phyloP scores from a whole-genome alignment of 1,284 basidiomycete genomes.

The Thecaphora thlaspeos region DNA sequence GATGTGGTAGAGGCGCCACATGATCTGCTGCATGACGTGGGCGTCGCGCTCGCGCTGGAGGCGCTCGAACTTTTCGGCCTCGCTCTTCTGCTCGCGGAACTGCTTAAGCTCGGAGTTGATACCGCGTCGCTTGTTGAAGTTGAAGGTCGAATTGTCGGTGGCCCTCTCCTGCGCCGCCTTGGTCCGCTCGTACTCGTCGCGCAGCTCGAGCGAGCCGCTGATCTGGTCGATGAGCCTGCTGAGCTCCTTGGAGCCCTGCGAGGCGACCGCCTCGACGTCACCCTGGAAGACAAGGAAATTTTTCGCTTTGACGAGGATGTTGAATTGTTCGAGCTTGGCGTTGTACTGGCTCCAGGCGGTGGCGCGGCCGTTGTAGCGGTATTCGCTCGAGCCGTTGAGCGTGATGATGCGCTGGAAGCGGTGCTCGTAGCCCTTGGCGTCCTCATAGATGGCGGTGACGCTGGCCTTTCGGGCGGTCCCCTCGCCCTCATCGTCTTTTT shows the following conservation, averaged over 20 bases:
- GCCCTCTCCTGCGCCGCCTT: constrained; percentile 83
- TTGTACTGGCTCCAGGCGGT: constrained; percentile 48
- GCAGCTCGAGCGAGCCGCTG: constrained; percentile 71
- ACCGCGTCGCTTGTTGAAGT: constrained; percentile 86
- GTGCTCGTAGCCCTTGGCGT: constrained; percentile 76
- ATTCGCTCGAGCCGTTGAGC: constrained; percentile 71
- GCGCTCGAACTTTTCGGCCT: constrained; percentile 83
- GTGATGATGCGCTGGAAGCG: constrained; percentile 83
- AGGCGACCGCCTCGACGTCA: constrained; percentile 95
- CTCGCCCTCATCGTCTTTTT: constrained; percentile 68
- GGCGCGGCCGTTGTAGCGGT: constrained; percentile 49
- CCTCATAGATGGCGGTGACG: constrained; percentile 88
- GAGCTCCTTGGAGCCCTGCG: constrained; percentile 87
- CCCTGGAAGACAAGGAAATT: constrained; percentile 98
- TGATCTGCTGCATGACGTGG: constrained; percentile 74
- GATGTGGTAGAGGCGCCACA: constrained; percentile 90
- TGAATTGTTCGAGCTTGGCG: constrained; percentile 59
- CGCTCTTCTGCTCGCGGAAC: constrained; percentile 93
- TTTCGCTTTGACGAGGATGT: constrained; percentile 97
- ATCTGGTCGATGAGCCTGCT: constrained; percentile 92
- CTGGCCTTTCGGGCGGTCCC: constrained; percentile 86
- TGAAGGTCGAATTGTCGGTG: constrained; percentile 87
- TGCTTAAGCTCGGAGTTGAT: constrained; percentile 94
- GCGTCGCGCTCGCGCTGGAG: constrained; percentile 75
- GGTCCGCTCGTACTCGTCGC: constrained; percentile 83